phyloP scores from a whole-genome alignment of 2,329 filamentous ascomycete species.

The Colletotrichum chlorophyti region DNA sequence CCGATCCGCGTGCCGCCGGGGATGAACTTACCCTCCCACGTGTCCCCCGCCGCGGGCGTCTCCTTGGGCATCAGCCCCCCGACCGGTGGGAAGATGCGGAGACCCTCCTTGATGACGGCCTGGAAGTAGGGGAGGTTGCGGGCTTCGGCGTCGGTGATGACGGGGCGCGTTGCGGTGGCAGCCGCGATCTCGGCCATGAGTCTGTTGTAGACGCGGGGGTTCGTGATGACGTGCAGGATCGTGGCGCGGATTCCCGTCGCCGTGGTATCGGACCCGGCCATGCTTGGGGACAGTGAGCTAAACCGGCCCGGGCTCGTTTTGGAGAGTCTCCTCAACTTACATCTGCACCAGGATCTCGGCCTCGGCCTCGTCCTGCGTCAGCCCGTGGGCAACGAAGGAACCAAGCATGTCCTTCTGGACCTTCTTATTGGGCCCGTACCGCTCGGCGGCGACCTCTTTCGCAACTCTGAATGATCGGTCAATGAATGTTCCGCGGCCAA shows the following conservation, averaged over 20 bases:
- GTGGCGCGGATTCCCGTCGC: conserved; percentile 61
- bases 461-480: conserved; percentile 47
- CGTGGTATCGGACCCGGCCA: conserved; percentile 65
- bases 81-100: conserved; percentile 46
- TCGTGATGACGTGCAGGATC: conserved; percentile 59
- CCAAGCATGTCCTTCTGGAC: conserved; percentile 58
- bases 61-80: conserved; percentile 42
- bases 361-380: conserved; percentile 46
- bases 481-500: conserved; percentile 34
- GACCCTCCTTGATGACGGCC: conserved; percentile 57
- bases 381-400: conserved; percentile 46
- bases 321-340: too few relatives aligned
- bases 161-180: conserved; percentile 14
- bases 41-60: conserved; percentile 1
- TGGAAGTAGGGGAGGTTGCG: conserved; percentile 49
- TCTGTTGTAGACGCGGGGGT: conserved; percentile 49
- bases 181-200: conserved; percentile 54
- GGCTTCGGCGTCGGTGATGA: conserved; percentile 42
- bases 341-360: conserved; percentile 51
- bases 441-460: conserved; percentile 49
- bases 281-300: too few relatives aligned
- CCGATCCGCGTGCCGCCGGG: conserved; percentile 40
- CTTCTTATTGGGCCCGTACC: conserved; percentile 51
- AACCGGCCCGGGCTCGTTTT: too few relatives aligned
- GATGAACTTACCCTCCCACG: conserved; percentile 32